phyloP scores from a whole-genome alignment of 2,329 filamentous ascomycete species.

The Claviceps pazoutovae region DNA sequence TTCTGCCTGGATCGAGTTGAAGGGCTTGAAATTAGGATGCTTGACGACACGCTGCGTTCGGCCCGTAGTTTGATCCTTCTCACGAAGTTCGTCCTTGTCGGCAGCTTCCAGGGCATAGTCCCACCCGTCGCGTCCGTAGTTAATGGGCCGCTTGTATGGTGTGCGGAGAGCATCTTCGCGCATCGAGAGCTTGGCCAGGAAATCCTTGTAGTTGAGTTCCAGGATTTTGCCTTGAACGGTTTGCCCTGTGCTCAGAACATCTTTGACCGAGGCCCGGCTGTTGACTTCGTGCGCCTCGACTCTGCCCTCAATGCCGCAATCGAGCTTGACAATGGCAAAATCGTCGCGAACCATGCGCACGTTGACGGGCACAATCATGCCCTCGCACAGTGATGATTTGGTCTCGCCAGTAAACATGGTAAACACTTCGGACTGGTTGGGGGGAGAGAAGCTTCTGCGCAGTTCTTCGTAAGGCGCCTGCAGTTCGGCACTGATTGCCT shows the following conservation, averaged over 20 bases:
- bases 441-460: constrained; percentile 59
- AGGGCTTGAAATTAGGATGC: constrained; percentile 87
- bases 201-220: constrained; percentile 74
- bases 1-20: constrained; percentile 84
- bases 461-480: constrained; percentile 91
- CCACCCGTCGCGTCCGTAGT: constrained; percentile 72
- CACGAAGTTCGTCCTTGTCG: constrained; percentile 69
- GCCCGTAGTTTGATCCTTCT: constrained; percentile 74
- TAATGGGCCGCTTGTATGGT: constrained; percentile 54
- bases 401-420: constrained; percentile 96
- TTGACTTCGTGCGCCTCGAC: constrained; percentile 74
- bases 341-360: constrained; percentile 82
- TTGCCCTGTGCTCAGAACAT: constrained; percentile 65
- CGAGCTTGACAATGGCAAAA: constrained; percentile 84
- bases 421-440: constrained; percentile 70
- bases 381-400: constrained; percentile 63
- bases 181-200: constrained; percentile 71
- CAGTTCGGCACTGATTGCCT: constrained; percentile 89
- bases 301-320: constrained; percentile 85
- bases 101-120: constrained; percentile 67
- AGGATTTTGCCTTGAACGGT: constrained; percentile 79
- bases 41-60: constrained; percentile 92
- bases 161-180: constrained; percentile 67
- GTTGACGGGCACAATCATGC: constrained; percentile 85
- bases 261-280: constrained; percentile 54